phyloP scores from a whole-genome alignment of 192 early-diverging fungal species.

The Entomortierella chlamydospora region DNA sequence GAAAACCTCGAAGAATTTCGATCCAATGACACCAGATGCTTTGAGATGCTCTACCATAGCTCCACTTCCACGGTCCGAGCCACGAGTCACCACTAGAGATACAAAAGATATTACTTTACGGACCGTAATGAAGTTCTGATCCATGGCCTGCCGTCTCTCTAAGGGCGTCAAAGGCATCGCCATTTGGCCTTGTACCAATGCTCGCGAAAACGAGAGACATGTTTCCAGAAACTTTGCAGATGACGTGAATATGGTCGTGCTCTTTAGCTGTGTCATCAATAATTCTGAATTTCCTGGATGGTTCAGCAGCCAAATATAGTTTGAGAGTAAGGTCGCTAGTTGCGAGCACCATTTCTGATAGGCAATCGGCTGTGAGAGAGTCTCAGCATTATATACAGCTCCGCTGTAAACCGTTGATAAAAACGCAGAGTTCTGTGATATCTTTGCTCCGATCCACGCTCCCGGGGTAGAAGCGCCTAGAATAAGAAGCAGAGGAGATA shows the following conservation, averaged over 20 bases:
- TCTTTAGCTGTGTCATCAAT: slow-evolving; percentile 11
- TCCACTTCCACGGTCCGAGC: slow-evolving; percentile 13
- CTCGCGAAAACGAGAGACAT: slow-evolving; percentile 19
- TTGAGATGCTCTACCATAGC: slow-evolving; percentile 11
- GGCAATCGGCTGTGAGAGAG: slow-evolving; percentile 1
- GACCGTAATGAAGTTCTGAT: slow-evolving; percentile 38
- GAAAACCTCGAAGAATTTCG: slow-evolving; percentile 57
- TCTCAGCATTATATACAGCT: background rate
- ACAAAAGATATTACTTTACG: slow-evolving; percentile 24
- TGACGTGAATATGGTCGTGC: background rate
- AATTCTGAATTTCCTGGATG: slow-evolving; percentile 17
- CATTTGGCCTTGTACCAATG: background rate
- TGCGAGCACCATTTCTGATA: slow-evolving; percentile 48
- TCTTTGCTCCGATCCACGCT: slow-evolving; percentile 32
- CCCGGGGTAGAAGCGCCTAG: slow-evolving; percentile 20
- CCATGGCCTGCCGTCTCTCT: slow-evolving; percentile 26
- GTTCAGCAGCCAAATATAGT: slow-evolving; percentile 50
- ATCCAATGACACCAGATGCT: slow-evolving; percentile 35
- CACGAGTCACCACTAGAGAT: background rate
- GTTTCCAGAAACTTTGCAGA: slow-evolving; percentile 39
- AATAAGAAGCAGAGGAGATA: background rate
- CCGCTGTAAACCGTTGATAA: slow-evolving; percentile 9
- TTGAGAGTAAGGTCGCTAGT: slow-evolving; percentile 36
- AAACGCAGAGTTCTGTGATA: slow-evolving; percentile 20
- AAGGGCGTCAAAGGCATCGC: slow-evolving; percentile 16